Percentiles rank a stretch among this genome's conserved stretches.
phyloP scores from a whole-genome alignment of 2,329 filamentous ascomycete species.

The Fusarium tupiense region DNA sequence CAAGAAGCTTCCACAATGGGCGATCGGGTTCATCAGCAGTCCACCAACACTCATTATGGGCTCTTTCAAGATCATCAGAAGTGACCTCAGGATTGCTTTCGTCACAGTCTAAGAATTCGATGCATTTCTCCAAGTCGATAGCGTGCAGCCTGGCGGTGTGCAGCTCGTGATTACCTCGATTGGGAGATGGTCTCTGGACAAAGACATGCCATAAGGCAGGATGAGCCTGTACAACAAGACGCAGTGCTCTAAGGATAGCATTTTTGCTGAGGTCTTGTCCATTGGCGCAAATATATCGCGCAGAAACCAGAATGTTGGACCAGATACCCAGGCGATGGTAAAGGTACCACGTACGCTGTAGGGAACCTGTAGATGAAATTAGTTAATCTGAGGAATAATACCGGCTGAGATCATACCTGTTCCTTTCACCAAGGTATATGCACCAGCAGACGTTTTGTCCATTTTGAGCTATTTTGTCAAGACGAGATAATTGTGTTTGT shows the following conservation, averaged over 20 bases:
- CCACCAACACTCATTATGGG: slow-evolving; percentile 32
- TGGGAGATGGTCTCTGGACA: not conserved
- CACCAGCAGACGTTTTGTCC: too few relatives aligned
- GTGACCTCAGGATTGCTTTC: not conserved
- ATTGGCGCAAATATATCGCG: not conserved
- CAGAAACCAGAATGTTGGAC: slow-evolving; percentile 32
- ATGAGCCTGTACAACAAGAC: not conserved
- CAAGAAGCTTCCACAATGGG: slow-evolving; percentile 29
- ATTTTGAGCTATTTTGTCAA: not conserved
- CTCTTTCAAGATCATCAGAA: slow-evolving; percentile 6
- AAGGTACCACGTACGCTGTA: slow-evolving; percentile 34
- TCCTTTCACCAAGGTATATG: not conserved
- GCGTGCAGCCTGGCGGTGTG: slow-evolving; percentile 10
- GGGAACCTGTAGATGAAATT: not conserved
- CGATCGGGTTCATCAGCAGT: slow-evolving; percentile 7
- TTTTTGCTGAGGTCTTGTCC: not conserved
- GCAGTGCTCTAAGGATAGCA: not conserved
- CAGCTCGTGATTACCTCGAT: not conserved
- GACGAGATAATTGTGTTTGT: not conserved
- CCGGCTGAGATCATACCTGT: not conserved
- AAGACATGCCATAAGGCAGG: not conserved
- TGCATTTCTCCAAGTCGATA: slow-evolving; percentile 28
- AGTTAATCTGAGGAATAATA: not conserved
- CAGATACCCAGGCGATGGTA: slow-evolving; percentile 29
- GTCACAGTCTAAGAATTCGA: slow-evolving; percentile 8